Conservation (phyloP, 768 basidiomycete genomes). For the Pulveroboletus frians region DNA sequence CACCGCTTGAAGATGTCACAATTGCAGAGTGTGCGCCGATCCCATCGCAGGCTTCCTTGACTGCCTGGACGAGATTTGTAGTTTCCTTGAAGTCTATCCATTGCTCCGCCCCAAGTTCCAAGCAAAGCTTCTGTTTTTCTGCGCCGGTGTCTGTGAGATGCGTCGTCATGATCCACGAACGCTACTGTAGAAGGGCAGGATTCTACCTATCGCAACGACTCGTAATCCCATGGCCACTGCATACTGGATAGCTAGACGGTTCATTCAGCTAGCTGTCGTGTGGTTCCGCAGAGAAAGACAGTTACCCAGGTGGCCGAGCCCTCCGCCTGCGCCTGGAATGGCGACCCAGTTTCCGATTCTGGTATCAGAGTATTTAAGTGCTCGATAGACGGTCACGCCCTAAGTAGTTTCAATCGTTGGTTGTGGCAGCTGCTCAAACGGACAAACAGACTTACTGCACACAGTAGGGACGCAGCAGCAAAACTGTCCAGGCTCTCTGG, state of each 20-base stretch:
- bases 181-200: too few species aligned
- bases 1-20: conserved; percentile 47
- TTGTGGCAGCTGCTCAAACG: conserved; percentile 27
- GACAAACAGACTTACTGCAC: conserved; percentile 44
- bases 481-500: conserved; percentile 62
- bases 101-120: conserved; percentile 62
- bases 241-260: conserved; percentile 66
- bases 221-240: conserved; percentile 72
- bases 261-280: not conserved
- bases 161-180: not conserved
- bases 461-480: conserved; percentile 70
- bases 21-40: conserved; percentile 68
- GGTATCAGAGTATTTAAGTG: conserved; percentile 66
- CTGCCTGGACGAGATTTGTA: conserved; percentile 59
- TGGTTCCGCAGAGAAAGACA: not conserved
- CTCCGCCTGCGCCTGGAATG: conserved; percentile 74
- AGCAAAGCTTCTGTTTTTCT: conserved; percentile 61
- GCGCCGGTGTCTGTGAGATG: conserved; percentile 55
- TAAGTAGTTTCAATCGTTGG: conserved; percentile 14
- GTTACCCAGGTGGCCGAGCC: conserved; percentile 74
- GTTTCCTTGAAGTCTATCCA: conserved; percentile 75
- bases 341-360: conserved; percentile 71
- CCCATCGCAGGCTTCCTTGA: conserved; percentile 60
- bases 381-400: conserved; percentile 85
- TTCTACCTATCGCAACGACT: conserved; percentile 66